Evolutionary conservation across 306 rosid species (phyloP).

Genomic region (Rosa lucieae): DNA sequence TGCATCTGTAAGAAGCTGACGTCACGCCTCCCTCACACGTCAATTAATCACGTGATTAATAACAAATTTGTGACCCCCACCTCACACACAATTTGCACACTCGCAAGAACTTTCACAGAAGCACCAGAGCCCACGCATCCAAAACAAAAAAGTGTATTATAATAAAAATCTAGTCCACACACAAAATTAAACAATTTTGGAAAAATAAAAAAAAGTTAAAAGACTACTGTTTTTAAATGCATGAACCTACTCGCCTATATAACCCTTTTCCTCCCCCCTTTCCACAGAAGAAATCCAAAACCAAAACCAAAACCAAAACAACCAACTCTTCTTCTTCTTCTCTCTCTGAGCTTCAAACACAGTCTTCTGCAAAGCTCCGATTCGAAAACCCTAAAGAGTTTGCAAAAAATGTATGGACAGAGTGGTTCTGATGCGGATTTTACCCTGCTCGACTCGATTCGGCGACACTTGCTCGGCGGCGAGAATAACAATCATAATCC

Average conservation of each 20-base stretch:
- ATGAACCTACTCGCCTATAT: constrained; percentile 59
- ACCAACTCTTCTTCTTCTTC: neutral
- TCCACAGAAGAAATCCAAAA: neutral
- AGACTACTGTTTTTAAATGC: constrained; percentile 13
- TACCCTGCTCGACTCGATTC: constrained; percentile 49
- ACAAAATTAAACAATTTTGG: neutral
- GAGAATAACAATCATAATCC: constrained; percentile 35
- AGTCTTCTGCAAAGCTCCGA: neutral
- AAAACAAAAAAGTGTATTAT: neutral
- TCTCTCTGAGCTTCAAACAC: neutral
- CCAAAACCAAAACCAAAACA: constrained; percentile 9
- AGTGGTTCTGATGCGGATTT: constrained; percentile 38
- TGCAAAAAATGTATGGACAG: constrained; percentile 30
- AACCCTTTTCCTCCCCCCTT: constrained; percentile 11
- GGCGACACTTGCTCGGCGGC: constrained; percentile 69
- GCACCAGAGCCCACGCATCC: neutral
- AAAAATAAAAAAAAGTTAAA: neutral
- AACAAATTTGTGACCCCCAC: constrained; percentile 10
- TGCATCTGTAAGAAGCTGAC: constrained; percentile 36
- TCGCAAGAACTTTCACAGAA: constrained; percentile 49
- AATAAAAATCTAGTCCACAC: neutral
- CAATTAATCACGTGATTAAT: constrained; percentile 51
- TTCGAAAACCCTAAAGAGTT: neutral
- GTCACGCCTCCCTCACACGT: constrained; percentile 9
- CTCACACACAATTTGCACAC: constrained; percentile 35